phyloP scores from a whole-genome alignment of 805 yeast genomes.

The Clavispora vitiphila region DNA sequence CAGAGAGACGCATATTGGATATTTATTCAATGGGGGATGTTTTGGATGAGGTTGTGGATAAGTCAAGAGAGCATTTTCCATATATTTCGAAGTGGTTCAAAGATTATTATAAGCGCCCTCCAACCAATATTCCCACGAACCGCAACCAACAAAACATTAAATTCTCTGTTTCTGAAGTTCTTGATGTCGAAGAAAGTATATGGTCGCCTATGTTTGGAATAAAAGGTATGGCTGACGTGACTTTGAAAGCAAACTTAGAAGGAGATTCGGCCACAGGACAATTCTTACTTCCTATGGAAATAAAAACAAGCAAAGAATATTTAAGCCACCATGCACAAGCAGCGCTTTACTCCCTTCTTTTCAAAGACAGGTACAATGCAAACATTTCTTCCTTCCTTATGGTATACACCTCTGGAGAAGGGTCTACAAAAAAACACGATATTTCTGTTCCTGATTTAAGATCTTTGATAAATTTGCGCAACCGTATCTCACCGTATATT shows the following conservation, averaged over 20 bases:
- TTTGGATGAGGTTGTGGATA: constrained; percentile 36
- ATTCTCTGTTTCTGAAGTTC: constrained; percentile 55
- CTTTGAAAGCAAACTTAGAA: constrained; percentile 55
- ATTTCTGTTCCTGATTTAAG: constrained; percentile 54
- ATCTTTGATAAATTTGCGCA: constrained; percentile 67
- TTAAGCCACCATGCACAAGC: constrained; percentile 83
- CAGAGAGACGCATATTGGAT: constrained; percentile 41
- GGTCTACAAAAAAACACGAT: constrained; percentile 50
- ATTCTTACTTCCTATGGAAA: constrained; percentile 73
- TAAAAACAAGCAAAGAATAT: constrained; percentile 75
- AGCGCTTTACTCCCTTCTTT: constrained; percentile 69
- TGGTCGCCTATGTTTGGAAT: constrained; percentile 91
- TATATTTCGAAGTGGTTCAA: constrained; percentile 52
- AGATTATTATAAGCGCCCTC: constrained; percentile 32
- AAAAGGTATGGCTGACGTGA: constrained; percentile 86
- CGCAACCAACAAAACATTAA: constrained; percentile 28
- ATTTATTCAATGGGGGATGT: constrained; percentile 55
- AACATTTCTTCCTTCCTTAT: constrained; percentile 62
- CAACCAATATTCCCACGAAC: constrained; percentile 22
- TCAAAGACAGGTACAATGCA: constrained; percentile 74
- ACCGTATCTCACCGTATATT: constrained; percentile 57
- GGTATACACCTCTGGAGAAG: constrained; percentile 61
- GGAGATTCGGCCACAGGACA: constrained; percentile 34
- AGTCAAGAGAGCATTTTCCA: constrained; percentile 44
- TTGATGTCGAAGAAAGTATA: constrained; percentile 85